Percentiles rank a stretch among this genome's conserved stretches.
Conservation (phyloP, 208 protist genomes). For the Wallacemonas collosoma region DNA sequence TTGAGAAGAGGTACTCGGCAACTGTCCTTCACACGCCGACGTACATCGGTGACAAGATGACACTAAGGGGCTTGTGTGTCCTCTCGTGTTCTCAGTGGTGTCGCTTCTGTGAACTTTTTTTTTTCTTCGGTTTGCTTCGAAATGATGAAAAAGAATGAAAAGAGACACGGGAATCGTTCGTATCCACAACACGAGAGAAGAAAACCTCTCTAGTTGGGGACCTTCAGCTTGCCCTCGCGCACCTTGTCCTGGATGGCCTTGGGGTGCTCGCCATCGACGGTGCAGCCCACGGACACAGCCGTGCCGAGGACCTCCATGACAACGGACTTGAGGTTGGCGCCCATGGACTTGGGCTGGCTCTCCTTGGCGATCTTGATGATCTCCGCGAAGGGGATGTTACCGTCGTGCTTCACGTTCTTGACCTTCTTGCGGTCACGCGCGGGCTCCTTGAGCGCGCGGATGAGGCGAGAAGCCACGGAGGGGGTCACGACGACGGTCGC, state of each 20-base stretch:
- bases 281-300: slow-evolving; percentile 98
- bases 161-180: slow-evolving; percentile 64
- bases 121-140: slow-evolving; percentile 25
- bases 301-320: slow-evolving; percentile 99
- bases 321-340: slow-evolving; percentile 93
- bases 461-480: slow-evolving; percentile 96
- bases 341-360: slow-evolving; percentile 95
- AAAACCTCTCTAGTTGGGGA: slow-evolving; percentile 65
- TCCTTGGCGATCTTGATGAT: slow-evolving; percentile 97
- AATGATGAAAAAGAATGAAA: slow-evolving; percentile 24
- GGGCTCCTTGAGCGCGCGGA: slow-evolving; percentile 99
- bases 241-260: slow-evolving; percentile 95
- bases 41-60: too few species aligned
- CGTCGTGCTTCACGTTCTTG: slow-evolving; percentile 99
- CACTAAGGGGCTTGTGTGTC: too few species aligned
- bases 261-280: slow-evolving; percentile 95
- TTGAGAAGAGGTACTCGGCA: too few species aligned
- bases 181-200: slow-evolving; percentile 12
- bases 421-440: slow-evolving; percentile 99
- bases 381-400: slow-evolving; percentile 98
- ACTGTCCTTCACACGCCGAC: too few species aligned
- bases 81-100: not conserved
- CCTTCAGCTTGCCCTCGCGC: slow-evolving; percentile 92
- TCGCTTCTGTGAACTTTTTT: not conserved
- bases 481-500: slow-evolving; percentile 97